These are phyloP conservation scores for Platanthera guangdongensis DNA, from an alignment of 106 monocot species.

Conservation along the genomic window DNA sequence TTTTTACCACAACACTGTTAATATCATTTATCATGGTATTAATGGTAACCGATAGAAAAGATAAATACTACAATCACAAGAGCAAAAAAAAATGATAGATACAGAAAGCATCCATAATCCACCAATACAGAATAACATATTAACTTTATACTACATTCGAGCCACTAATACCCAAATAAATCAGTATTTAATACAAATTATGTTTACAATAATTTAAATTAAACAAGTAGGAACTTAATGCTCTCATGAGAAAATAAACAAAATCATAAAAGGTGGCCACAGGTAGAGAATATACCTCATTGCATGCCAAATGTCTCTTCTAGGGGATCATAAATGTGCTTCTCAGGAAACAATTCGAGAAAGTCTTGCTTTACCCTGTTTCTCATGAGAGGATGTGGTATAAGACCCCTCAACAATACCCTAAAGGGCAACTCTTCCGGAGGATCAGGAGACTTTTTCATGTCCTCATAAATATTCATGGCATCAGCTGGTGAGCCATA, in stretches of 20 bases:
- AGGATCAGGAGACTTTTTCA: constrained; percentile 86
- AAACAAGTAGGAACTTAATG: neutral
- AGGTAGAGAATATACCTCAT: constrained; percentile 22
- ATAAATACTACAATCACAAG: too few relatives aligned
- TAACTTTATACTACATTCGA: too few relatives aligned
- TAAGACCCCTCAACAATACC: constrained; percentile 80
- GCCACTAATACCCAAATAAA: too few relatives aligned
- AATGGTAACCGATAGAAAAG: too few relatives aligned
- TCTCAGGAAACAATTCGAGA: constrained; percentile 86
- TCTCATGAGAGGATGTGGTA: constrained; percentile 76
- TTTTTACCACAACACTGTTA: too few relatives aligned
- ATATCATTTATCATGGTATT: too few relatives aligned
- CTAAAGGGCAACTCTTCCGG: constrained; percentile 88
- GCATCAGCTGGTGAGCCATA: constrained; percentile 94
- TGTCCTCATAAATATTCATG: constrained; percentile 97
- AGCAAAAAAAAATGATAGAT: too few relatives aligned
- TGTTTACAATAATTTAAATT: too few relatives aligned
- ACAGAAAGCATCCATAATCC: too few relatives aligned
- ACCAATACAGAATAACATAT: too few relatives aligned
- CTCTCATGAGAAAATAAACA: neutral
- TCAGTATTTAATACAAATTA: too few relatives aligned
- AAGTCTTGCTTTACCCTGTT: constrained; percentile 94
- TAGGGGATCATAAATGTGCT: constrained; percentile 92
- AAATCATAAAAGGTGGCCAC: neutral
- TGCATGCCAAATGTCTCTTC: constrained; percentile 86